Evolutionary conservation across 352 stramenopile genomes (phyloP).

Genomic region (Phytophthora sojae): DNA sequence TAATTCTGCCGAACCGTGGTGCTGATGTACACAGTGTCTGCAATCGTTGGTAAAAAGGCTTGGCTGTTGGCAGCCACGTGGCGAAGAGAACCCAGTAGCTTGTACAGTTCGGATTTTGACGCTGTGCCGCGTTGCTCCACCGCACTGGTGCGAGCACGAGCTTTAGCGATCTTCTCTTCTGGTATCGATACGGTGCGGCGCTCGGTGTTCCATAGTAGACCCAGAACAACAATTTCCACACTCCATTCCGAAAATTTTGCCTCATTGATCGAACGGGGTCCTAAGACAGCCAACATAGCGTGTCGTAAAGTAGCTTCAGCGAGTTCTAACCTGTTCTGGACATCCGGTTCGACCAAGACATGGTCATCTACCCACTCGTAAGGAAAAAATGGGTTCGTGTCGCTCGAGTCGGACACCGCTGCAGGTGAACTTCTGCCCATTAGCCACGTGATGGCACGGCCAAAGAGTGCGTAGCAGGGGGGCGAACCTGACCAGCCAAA

Average conservation of each 20-base stretch:
- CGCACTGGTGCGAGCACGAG: background rate
- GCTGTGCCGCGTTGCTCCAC: background rate
- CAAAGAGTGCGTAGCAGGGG: too few species aligned
- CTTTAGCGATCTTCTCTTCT: slow-evolving; percentile 27
- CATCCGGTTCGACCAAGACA: slow-evolving; percentile 28
- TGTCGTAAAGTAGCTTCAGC: slow-evolving; percentile 23
- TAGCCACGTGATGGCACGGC: too few species aligned
- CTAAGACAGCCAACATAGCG: too few species aligned
- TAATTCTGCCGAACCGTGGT: slow-evolving; percentile 5
- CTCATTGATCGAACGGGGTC: slow-evolving; percentile 46
- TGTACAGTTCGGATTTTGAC: slow-evolving; percentile 14
- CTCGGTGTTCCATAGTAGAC: slow-evolving; percentile 23
- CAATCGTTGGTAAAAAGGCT: slow-evolving; percentile 30
- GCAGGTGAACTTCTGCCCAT: too few species aligned
- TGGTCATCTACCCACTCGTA: too few species aligned
- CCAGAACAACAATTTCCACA: slow-evolving; percentile 15
- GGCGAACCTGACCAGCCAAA: too few species aligned
- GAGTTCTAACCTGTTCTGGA: slow-evolving; percentile 3
- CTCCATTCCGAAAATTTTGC: slow-evolving; percentile 31
- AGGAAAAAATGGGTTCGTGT: too few species aligned
- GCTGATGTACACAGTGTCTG: slow-evolving; percentile 1
- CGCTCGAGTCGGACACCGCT: too few species aligned
- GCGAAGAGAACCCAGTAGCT: slow-evolving; percentile 32
- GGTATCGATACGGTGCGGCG: slow-evolving; percentile 28
- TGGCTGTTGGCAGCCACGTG: slow-evolving; percentile 23